Conservation (phyloP, 2,329 filamentous ascomycete genomes). For the Atkinsonella hypoxylon region DNA sequence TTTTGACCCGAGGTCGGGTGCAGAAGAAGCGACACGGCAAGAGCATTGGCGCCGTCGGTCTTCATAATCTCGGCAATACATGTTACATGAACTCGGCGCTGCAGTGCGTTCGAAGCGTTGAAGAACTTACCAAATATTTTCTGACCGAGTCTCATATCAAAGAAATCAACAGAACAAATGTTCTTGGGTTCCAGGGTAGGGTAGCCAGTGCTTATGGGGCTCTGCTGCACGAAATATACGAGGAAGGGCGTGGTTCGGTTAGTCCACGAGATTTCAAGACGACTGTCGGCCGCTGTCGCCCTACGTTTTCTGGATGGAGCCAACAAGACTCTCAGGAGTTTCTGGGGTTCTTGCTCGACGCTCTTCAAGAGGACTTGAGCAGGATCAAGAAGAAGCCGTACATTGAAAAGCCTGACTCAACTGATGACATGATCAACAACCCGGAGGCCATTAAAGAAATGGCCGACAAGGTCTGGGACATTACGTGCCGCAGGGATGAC, state of each 20-base stretch:
- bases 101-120: conserved; percentile 86
- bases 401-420: conserved; percentile 94
- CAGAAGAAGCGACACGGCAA: conserved; percentile 59
- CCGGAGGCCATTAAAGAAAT: conserved; percentile 69
- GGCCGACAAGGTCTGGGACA: conserved; percentile 80
- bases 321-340: conserved; percentile 98
- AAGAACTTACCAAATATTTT: conserved; percentile 90
- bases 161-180: conserved; percentile 78
- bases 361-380: conserved; percentile 88
- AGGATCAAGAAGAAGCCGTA: conserved; percentile 93
- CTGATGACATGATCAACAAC: conserved; percentile 86
- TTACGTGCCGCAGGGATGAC: conserved; percentile 84
- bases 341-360: conserved; percentile 85
- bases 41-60: conserved; percentile 64
- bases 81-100: conserved; percentile 99
- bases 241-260: conserved; percentile 55
- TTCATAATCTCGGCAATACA: conserved; percentile 88
- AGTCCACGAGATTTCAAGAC: conserved; percentile 73
- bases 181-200: conserved; percentile 71
- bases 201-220: conserved; percentile 77
- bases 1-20: conserved; percentile 59
- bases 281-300: conserved; percentile 67
- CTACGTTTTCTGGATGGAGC: conserved; percentile 83
- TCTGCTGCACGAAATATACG: conserved; percentile 69
- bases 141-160: conserved; percentile 58